Percentiles rank a stretch among this genome's conserved stretches.
These are phyloP conservation scores for Acanthamoeba sp. DNA, from an alignment of 208 protist genomes.

Conservation along the genomic window DNA sequence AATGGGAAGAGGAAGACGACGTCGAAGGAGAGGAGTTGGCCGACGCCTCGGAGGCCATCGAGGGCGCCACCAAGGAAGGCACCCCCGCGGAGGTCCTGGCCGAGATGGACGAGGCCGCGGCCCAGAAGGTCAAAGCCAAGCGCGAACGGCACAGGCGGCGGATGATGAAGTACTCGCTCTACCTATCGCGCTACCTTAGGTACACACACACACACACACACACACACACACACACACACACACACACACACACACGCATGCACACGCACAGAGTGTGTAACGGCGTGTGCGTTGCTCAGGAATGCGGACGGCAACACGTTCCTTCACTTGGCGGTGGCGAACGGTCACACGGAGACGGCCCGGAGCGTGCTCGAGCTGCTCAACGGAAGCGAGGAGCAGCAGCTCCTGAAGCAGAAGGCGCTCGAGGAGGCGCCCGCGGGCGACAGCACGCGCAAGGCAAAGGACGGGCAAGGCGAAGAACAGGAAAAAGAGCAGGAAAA, in stretches of 20 bases:
- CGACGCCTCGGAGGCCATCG: not conserved
- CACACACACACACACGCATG: no score
- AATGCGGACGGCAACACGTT: slow-evolving; percentile 46
- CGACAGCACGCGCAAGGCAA: no score
- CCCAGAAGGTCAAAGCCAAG: not conserved
- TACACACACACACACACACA: not conserved
- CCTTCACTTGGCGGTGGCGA: slow-evolving; percentile 23
- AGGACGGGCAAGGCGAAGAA: not conserved
- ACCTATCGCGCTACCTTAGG: not conserved
- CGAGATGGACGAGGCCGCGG: not conserved
- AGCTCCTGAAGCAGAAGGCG: not conserved
- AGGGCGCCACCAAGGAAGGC: not conserved
- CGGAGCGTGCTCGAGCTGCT: not conserved
- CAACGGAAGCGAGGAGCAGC: slow-evolving; percentile 36
- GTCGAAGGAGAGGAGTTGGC: not conserved
- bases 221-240: not conserved
- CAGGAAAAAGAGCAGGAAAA: not conserved
- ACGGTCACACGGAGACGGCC: slow-evolving; percentile 3
- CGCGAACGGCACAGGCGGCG: not conserved
- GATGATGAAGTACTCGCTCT: not conserved
- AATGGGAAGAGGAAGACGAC: not conserved
- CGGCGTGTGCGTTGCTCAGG: not conserved
- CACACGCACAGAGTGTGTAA: not conserved
- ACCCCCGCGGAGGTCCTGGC: not conserved
- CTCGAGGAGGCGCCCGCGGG: no score